Evolutionary conservation across 345 rosid genomes (phyloP).

Genomic region (Dipteronia sinensis): DNA sequence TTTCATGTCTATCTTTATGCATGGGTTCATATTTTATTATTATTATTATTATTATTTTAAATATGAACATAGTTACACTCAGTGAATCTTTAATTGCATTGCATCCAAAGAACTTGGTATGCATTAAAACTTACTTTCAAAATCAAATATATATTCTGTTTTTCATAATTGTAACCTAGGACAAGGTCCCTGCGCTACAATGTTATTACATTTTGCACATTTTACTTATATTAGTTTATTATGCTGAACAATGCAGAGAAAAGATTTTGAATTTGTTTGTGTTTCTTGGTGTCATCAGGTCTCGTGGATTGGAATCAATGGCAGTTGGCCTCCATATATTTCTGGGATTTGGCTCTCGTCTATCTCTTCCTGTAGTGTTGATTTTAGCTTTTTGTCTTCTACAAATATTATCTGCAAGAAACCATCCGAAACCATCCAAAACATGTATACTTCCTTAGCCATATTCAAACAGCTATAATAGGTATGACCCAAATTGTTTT

Average conservation of each 20-base stretch:
- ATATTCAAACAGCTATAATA: background rate
- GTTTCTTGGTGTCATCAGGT: background rate
- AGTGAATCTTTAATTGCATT: background rate
- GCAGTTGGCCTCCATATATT: constrained; percentile 43
- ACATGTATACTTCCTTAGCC: background rate
- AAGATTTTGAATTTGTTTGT: background rate
- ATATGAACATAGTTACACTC: background rate
- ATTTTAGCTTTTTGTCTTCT: constrained; percentile 39
- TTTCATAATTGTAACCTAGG: background rate
- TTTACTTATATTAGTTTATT: background rate
- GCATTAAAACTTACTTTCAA: background rate
- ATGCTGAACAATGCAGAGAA: background rate
- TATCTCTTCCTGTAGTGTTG: constrained; percentile 49
- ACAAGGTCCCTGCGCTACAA: background rate
- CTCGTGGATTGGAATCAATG: constrained; percentile 27
- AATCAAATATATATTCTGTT: background rate
- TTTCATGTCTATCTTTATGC: background rate
- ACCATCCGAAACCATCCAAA: background rate
- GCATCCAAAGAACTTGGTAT: background rate
- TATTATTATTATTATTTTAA: too few relatives aligned
- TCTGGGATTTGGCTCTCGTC: constrained; percentile 55
- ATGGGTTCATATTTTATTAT: too few relatives aligned
- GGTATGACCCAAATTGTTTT: background rate
- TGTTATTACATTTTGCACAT: background rate
- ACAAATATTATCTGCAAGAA: constrained; percentile 40